A percentile compares a stretch with the other conserved stretches of the same genome.
Evolutionary conservation across 768 basidiomycete genomes (phyloP).

Genomic region (Podaxis sp.): DNA sequence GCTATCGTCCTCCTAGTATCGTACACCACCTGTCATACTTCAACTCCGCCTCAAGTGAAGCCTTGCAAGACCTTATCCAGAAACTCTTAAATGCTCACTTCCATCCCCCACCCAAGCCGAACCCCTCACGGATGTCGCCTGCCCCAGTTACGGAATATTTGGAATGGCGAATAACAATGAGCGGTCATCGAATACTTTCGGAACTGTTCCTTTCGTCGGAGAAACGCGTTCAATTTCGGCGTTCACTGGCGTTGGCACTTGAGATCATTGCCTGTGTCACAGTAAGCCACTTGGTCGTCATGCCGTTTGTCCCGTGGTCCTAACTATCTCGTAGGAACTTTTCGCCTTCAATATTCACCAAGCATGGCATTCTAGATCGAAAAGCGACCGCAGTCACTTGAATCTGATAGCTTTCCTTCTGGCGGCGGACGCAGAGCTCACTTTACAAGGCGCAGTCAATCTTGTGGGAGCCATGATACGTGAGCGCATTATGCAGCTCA

Average conservation of each 20-base stretch:
- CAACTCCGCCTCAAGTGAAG: background rate
- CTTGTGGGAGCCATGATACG: background rate
- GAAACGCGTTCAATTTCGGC: background rate
- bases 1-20: background rate
- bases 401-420: slow-evolving; percentile 5
- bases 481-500: background rate
- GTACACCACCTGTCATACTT: background rate
- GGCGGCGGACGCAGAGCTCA: slow-evolving; percentile 1
- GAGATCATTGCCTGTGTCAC: slow-evolving; percentile 6
- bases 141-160: background rate
- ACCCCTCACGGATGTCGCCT: background rate
- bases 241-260: background rate
- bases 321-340: background rate
- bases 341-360: slow-evolving; percentile 14
- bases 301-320: background rate
- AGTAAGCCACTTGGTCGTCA: background rate
- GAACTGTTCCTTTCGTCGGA: background rate
- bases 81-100: background rate
- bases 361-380: slow-evolving; percentile 7
- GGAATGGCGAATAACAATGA: slow-evolving; percentile 2
- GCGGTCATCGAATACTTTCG: background rate
- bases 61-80: background rate
- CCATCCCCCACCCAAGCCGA: background rate
- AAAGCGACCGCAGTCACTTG: background rate
- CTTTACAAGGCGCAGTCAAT: slow-evolving; percentile 8